Percentiles rank a stretch among this genome's conserved stretches.
Conservation (phyloP, 129 eudicot genomes). For the Silybum marianum region DNA sequence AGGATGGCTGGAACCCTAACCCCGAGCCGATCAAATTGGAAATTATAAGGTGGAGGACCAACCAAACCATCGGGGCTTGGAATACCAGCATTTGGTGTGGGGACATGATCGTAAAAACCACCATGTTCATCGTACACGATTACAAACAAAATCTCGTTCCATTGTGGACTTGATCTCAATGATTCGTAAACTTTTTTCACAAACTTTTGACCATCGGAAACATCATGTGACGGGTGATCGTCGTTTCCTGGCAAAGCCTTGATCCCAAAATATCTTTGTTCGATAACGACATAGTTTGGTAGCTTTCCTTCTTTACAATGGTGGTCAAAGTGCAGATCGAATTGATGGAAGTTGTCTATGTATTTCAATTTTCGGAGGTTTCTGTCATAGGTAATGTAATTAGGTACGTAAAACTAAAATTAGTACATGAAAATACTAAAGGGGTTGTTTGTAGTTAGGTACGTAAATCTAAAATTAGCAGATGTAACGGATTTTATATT, state of each 20-base stretch:
- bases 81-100: slow-evolving; percentile 64
- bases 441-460: background rate
- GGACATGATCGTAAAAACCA: slow-evolving; percentile 95
- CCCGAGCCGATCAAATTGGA: slow-evolving; percentile 79
- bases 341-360: slow-evolving; percentile 71
- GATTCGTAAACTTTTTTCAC: slow-evolving; percentile 83
- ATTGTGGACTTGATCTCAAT: slow-evolving; percentile 91
- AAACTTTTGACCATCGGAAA: slow-evolving; percentile 76
- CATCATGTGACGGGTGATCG: slow-evolving; percentile 95
- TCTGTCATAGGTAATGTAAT: slow-evolving; percentile 34
- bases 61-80: slow-evolving; percentile 78
- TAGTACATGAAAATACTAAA: background rate
- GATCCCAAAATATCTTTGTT: slow-evolving; percentile 66
- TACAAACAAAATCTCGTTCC: slow-evolving; percentile 77
- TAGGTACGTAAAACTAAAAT: background rate
- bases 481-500: background rate
- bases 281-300: slow-evolving; percentile 82
- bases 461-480: background rate
- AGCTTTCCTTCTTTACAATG: slow-evolving; percentile 83
- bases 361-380: slow-evolving; percentile 78
- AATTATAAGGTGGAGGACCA: slow-evolving; percentile 77
- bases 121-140: slow-evolving; percentile 91
- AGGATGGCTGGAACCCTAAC: slow-evolving; percentile 88
- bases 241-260: slow-evolving; percentile 72
- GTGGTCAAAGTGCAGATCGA: slow-evolving; percentile 66